These are phyloP conservation scores for Eucalyptus coolabah DNA, from an alignment of 345 rosid genomes.

Conservation along the genomic window DNA sequence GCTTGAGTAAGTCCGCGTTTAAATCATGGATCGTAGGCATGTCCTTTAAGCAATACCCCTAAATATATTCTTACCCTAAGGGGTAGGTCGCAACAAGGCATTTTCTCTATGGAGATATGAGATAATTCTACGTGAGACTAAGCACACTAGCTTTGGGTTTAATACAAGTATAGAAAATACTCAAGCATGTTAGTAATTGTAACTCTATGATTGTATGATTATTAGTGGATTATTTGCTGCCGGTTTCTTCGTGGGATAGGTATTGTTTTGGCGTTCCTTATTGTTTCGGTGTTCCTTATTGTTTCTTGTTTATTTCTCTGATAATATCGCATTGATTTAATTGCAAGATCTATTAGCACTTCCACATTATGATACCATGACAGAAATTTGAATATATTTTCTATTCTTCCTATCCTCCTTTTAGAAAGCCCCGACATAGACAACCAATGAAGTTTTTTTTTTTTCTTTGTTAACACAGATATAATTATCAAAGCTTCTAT, in stretches of 20 bases:
- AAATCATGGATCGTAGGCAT: fast-evolving
- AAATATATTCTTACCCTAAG: too few relatives aligned
- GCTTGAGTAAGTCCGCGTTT: fast-evolving
- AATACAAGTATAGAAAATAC: fast-evolving
- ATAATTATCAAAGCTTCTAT: too few relatives aligned
- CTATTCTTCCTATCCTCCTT: too few relatives aligned
- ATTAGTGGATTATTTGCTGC: fast-evolving
- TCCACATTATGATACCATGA: fast-evolving
- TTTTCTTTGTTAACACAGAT: too few relatives aligned
- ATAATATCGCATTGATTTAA: too few relatives aligned
- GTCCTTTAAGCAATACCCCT: fast-evolving
- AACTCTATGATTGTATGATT: background rate
- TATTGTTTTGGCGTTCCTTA: fast-evolving
- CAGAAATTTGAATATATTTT: too few relatives aligned
- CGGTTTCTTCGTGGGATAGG: background rate
- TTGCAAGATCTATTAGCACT: background rate
- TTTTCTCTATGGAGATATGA: background rate
- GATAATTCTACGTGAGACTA: background rate
- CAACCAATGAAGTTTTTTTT: too few relatives aligned
- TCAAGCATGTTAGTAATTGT: background rate
- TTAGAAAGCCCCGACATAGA: too few relatives aligned
- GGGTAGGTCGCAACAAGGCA: background rate
- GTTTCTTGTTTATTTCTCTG: fast-evolving
- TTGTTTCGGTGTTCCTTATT: too few relatives aligned
- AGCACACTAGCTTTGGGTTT: background rate